These are phyloP conservation scores for Hortaea sp. DNA, from an alignment of 2,329 filamentous ascomycete genomes.

Conservation along the genomic window DNA sequence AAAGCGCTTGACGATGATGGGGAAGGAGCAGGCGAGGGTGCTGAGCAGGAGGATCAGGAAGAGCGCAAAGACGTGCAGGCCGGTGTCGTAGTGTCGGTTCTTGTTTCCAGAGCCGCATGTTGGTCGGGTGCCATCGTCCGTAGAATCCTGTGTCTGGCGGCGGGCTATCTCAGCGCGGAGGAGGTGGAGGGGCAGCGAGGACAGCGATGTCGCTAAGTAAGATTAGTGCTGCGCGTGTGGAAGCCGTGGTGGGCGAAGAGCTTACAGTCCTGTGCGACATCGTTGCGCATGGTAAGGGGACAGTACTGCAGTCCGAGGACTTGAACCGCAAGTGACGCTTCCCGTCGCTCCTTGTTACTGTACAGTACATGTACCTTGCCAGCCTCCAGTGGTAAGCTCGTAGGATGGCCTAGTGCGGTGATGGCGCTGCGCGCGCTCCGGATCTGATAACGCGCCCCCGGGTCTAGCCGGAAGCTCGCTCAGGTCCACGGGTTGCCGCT, in stretches of 20 bases:
- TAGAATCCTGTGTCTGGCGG: constrained; percentile 32
- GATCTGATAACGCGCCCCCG: no score
- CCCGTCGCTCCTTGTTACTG: background rate
- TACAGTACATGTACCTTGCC: no score
- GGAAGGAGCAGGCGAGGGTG: constrained; percentile 51
- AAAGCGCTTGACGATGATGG: constrained; percentile 49
- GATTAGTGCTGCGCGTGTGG: background rate
- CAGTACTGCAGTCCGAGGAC: background rate
- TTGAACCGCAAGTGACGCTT: background rate
- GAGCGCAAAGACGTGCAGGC: constrained; percentile 48
- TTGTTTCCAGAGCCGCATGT: constrained; percentile 41
- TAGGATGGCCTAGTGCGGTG: no score
- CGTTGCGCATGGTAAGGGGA: background rate
- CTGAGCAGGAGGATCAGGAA: constrained; percentile 47
- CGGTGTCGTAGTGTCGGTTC: constrained; percentile 43
- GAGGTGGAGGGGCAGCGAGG: constrained; percentile 29
- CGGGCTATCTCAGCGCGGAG: constrained; percentile 41
- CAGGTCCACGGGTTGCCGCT: no score
- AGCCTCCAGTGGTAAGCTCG: no score
- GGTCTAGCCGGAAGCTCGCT: no score
- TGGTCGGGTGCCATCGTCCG: constrained; percentile 29
- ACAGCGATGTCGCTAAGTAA: background rate
- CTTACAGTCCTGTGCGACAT: background rate
- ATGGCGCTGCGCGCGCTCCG: no score
- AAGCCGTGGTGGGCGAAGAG: background rate